Evolutionary conservation across 1,139 yeast genomes (phyloP).

Genomic region (Petasospora fabianii): DNA sequence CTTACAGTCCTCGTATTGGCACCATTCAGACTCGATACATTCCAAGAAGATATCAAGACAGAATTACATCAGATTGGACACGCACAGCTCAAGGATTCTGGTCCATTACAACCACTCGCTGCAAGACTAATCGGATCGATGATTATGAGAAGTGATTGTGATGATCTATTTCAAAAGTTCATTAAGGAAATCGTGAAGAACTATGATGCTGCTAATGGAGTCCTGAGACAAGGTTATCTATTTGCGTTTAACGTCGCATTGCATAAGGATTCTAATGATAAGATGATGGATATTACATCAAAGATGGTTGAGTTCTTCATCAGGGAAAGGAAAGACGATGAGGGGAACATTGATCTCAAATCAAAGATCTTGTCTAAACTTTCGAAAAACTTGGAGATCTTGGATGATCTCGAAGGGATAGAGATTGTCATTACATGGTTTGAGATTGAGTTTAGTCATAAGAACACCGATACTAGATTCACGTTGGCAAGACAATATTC

Average conservation of each 20-base stretch:
- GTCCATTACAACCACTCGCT: slow-evolving; percentile 40
- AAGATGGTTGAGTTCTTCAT: slow-evolving; percentile 8
- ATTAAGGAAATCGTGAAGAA: slow-evolving; percentile 31
- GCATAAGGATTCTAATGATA: slow-evolving; percentile 21
- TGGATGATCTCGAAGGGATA: slow-evolving; percentile 31
- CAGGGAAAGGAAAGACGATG: slow-evolving; percentile 9
- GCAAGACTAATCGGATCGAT: slow-evolving; percentile 30
- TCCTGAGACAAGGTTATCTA: slow-evolving; percentile 17
- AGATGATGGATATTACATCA: slow-evolving; percentile 5
- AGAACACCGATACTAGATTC: slow-evolving; percentile 32
- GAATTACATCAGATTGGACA: slow-evolving; percentile 36
- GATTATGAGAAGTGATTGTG: slow-evolving; percentile 26
- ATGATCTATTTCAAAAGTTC: slow-evolving; percentile 14
- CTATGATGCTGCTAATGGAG: slow-evolving; percentile 7
- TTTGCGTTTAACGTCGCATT: slow-evolving; percentile 20
- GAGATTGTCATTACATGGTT: slow-evolving; percentile 47
- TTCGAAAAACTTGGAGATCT: slow-evolving; percentile 12
- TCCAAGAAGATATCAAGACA: slow-evolving; percentile 35
- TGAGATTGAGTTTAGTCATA: slow-evolving; percentile 33
- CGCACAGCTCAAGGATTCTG: slow-evolving; percentile 36
- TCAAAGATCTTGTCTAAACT: slow-evolving; percentile 29
- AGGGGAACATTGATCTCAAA: slow-evolving; percentile 22
- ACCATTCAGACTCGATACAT: slow-evolving; percentile 59
- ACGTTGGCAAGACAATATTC: slow-evolving; percentile 31
- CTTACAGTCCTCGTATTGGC: slow-evolving; percentile 60